A percentile compares a stretch with the other conserved stretches of the same genome.
These are phyloP conservation scores for Xylariaceae sp. DNA, from an alignment of 2,329 filamentous ascomycete genomes.

Conservation along the genomic window DNA sequence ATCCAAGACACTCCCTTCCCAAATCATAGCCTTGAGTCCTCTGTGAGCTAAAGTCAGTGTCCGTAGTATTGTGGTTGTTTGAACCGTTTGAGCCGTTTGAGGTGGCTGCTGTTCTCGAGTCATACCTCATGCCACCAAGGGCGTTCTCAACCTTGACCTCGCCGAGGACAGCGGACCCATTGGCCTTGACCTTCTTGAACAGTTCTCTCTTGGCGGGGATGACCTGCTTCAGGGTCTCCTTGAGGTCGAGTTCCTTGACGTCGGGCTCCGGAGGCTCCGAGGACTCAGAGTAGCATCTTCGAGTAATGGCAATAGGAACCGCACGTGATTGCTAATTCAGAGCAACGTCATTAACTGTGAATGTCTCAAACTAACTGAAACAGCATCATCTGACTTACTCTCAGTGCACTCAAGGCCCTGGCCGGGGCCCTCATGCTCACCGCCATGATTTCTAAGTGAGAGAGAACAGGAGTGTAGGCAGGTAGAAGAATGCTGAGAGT, in stretches of 20 bases:
- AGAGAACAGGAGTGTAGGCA: background rate
- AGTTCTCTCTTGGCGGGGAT: conserved; percentile 93
- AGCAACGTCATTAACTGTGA: no score
- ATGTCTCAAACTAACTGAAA: background rate
- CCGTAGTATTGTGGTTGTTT: background rate
- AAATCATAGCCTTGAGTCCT: conserved; percentile 95
- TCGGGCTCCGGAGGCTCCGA: conserved; percentile 54
- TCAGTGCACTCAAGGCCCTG: conserved; percentile 57
- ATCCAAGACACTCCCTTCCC: conserved; percentile 96
- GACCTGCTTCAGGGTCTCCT: conserved; percentile 72
- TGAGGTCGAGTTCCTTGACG: conserved; percentile 54
- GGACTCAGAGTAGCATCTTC: conserved; percentile 62
- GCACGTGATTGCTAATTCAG: conserved; percentile 27
- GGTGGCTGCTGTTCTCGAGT: background rate
- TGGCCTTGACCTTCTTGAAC: conserved; percentile 85
- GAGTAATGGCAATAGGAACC: conserved; percentile 26
- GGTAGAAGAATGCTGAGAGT: background rate
- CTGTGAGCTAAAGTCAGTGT: conserved; percentile 17
- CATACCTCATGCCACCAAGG: conserved; percentile 81
- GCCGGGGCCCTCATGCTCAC: conserved; percentile 57
- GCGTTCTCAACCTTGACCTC: conserved; percentile 93
- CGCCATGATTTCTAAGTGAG: conserved; percentile 46
- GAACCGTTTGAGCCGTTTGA: background rate
- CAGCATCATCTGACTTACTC: conserved; percentile 42
- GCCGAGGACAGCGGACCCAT: conserved; percentile 75